These are phyloP conservation scores for Pueraria montana DNA, from an alignment of 306 rosid species.

Conservation along the genomic window DNA sequence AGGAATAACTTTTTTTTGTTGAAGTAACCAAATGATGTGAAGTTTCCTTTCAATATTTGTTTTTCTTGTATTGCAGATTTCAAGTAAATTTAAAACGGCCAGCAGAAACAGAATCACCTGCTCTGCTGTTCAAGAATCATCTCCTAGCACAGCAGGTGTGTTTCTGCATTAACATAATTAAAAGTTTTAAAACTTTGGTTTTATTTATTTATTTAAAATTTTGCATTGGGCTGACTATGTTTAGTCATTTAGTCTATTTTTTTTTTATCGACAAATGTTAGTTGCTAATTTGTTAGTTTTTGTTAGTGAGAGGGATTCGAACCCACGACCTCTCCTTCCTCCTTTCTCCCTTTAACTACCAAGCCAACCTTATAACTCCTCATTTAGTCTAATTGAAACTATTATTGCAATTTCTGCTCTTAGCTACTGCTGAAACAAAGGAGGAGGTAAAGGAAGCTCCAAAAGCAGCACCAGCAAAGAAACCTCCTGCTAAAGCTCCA, in stretches of 20 bases:
- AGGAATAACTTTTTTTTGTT: background rate
- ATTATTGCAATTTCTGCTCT: constrained; percentile 15
- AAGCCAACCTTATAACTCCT: no score
- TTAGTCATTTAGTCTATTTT: background rate
- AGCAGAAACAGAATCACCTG: constrained; percentile 65
- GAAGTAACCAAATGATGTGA: background rate
- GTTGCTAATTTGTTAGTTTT: no score
- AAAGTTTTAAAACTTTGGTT: background rate
- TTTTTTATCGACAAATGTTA: no score
- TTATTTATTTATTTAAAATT: constrained; percentile 1
- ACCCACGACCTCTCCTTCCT: no score
- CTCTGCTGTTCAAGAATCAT: constrained; percentile 89
- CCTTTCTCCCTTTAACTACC: no score
- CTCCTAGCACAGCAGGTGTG: constrained; percentile 74
- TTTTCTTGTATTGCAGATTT: constrained; percentile 53
- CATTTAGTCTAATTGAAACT: constrained; percentile 8
- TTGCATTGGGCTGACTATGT: background rate
- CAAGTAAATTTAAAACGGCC: constrained; percentile 50
- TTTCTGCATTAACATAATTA: constrained; percentile 34
- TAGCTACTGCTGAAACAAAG: constrained; percentile 66
- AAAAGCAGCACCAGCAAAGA: constrained; percentile 72
- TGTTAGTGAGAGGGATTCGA: no score
- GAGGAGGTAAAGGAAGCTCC: constrained; percentile 67
- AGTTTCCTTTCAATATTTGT: constrained; percentile 20
- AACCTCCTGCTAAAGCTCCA: constrained; percentile 79